These are phyloP conservation scores for Dissophora globulifera DNA, from an alignment of 192 early-diverging fungal genomes.

Conservation along the genomic window DNA sequence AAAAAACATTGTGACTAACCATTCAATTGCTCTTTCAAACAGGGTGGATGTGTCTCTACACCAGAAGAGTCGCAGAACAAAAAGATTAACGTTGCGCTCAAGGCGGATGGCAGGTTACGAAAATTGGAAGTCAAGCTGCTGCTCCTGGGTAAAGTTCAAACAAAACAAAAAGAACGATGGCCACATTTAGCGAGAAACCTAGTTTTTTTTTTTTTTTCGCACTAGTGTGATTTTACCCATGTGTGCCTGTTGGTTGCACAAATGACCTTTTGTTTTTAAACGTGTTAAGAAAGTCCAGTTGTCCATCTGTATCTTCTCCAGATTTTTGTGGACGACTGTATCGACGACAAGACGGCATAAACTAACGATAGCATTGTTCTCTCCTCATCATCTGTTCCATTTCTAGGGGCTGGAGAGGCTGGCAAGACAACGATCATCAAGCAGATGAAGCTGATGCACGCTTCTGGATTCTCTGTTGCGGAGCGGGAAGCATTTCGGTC, in stretches of 20 bases:
- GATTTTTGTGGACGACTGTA: not conserved
- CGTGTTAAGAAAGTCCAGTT: too few species aligned
- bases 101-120: constrained; percentile 38
- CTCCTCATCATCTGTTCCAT: not conserved
- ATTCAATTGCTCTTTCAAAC: not conserved
- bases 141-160: constrained; percentile 24
- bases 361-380: too few species aligned
- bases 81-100: constrained; percentile 42
- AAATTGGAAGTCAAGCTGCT: constrained; percentile 51
- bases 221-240: too few species aligned
- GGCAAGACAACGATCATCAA: constrained; percentile 70
- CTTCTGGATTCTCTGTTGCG: constrained; percentile 55
- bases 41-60: constrained; percentile 40
- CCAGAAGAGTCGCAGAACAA: constrained; percentile 28
- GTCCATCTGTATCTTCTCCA: too few species aligned
- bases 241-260: not conserved
- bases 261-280: not conserved
- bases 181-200: too few species aligned
- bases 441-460: constrained; percentile 70
- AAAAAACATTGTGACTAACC: too few species aligned
- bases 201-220: too few species aligned
- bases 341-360: too few species aligned
- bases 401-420: constrained; percentile 66
- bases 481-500: constrained; percentile 58
- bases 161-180: too few species aligned